phyloP scores from a whole-genome alignment of 176 grass and related monocot species.

The Lolium multiflorum region DNA sequence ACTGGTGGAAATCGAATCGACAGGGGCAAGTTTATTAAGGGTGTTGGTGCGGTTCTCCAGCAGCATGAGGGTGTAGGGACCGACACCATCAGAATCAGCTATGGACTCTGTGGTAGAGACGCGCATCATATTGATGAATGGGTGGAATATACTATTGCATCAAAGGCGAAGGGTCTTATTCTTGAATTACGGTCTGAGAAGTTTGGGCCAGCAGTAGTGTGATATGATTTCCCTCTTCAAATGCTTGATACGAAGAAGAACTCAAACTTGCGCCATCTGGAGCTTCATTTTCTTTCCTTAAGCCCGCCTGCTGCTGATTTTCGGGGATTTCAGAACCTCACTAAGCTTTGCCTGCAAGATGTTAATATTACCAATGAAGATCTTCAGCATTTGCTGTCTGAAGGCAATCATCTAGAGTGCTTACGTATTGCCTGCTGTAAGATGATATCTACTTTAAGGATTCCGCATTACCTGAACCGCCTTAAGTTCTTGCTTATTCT shows the following conservation, averaged over 20 bases:
- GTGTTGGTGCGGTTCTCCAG: neutral
- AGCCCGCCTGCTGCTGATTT: neutral
- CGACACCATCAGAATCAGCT: conserved; percentile 10
- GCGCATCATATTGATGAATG: neutral
- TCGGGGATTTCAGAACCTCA: conserved; percentile 25
- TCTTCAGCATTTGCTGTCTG: neutral
- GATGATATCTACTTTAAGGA: conserved; percentile 22
- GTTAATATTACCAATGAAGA: conserved; percentile 29
- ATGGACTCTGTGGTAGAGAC: neutral
- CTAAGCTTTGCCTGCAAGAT: conserved; percentile 27
- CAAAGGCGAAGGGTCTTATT: conserved; percentile 1
- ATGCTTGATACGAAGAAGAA: neutral
- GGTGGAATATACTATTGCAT: neutral
- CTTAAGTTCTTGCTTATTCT: conserved; percentile 25
- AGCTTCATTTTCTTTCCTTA: conserved; percentile 10
- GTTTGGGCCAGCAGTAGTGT: neutral
- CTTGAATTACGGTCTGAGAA: neutral
- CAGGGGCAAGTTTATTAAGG: neutral
- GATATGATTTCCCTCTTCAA: conserved; percentile 10
- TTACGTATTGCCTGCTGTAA: neutral
- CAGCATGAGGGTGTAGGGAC: conserved; percentile 5
- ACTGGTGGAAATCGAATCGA: neutral
- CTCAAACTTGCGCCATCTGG: conserved; percentile 1
- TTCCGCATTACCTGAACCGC: neutral
- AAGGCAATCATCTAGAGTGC: conserved; percentile 20